Evolutionary conservation across 2,329 filamentous ascomycete genomes (phyloP), one percentile per base, ranked within the genome.

Genomic region (Tolypocladium amazonense): DNA sequence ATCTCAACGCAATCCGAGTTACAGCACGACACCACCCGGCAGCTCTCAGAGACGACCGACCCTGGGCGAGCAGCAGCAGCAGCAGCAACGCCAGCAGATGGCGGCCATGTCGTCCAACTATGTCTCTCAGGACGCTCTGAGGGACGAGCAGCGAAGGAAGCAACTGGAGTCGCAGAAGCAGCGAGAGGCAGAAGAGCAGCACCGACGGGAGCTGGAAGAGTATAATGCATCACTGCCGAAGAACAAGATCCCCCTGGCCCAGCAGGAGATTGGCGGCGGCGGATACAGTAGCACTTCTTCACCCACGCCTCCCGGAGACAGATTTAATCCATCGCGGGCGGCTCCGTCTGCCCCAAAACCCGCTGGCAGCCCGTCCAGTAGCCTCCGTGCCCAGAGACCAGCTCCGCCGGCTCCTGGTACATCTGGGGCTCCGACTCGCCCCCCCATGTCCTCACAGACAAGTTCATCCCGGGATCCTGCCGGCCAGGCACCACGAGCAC

Each of bases 201-300:
- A 82, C 58, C 82, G 89, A 59, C 84, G 88, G 64, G 91, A 96
- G 57, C 80, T 90, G 66, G 92, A 94, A 70, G 90, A 86, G 23
- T 97, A 96, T 74, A 96, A 97, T 72, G 89, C 90, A 41, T 91
- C 90, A 30, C 77, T 97, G 61, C 93, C 92, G 38, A 89, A 96
- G 78, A 87, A 82, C 63, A 90, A 90, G 71, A 77, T 86, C 14
- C 90, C 90, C 2, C 69, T 94, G 65, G 92, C 92, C 38, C 90
- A 97, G 72, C 92, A 97, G 74, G 94, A 97, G 73, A 77, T 97
- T 65, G 90, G 90, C 60, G 87, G 87, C 38, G 88, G 87, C 38
- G 88, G 85, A 62, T 81, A 84, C 45, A 79, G 81, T 62, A 76
- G 79, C 53, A 79, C 79, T 33, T 62, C 61, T 53, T 62, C 65